Evolutionary conservation across 1,139 yeast genomes (phyloP), one percentile per base, ranked within the genome.

Genomic region (Eremothecium sinecaudum): DNA sequence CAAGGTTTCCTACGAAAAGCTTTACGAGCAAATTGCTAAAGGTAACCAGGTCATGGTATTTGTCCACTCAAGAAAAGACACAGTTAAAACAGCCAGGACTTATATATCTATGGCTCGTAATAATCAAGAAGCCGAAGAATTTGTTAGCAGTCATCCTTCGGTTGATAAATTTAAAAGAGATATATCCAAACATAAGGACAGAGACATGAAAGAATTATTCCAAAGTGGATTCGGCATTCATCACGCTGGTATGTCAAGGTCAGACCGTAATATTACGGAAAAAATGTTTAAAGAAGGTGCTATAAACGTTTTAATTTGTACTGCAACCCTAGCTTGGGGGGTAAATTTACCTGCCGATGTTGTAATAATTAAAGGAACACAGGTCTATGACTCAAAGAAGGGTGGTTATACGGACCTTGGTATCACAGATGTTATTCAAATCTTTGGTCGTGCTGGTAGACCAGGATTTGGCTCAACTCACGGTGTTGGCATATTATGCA

Each of bases 271-370:
- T 48, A 58, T 86, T 41, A 79, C 93, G 0, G 98, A 92, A 51
- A 79, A 76, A 51, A 73, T 90, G 78, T 92, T 92, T 55, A 69
- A 77, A 34, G 66, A 68, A 21, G 98, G 98, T 23, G 81, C 90
- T 1, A 78, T 90, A 40, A 83, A 80, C 44, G 97, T 92, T 0
- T 64, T 92, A 12, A 82, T 94, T 48, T 86, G 96, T 67, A 92
- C 99, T 1, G 94, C 98, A 0, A 92, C 99, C 0, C 71, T 92
- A 39, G 99, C 99, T 0, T 92, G 99, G 99, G 99, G 99, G 71
- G 97, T 92, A 11, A 92, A 92, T 53, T 66, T 92, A 41, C 98
- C 99, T 2, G 98, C 98, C 5, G 97, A 96, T 3, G 94, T 87
- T 28, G 99, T 92, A 17, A 83, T 92, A 44, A 77, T 92, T 34